phyloP scores from a whole-genome alignment of 345 rosid species.

The Aquilaria malaccensis region DNA sequence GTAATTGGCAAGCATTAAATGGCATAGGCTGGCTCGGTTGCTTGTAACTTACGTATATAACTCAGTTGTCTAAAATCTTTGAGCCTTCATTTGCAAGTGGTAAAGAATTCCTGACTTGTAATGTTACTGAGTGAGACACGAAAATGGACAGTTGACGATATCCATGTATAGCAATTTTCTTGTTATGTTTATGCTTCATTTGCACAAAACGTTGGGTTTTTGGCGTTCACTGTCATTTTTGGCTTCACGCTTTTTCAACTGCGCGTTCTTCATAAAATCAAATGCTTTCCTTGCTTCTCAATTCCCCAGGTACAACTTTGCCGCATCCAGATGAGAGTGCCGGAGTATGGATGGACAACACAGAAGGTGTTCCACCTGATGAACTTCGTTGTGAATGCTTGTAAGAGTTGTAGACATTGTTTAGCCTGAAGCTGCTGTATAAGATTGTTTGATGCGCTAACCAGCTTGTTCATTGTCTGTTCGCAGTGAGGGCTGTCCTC shows the following conservation, averaged over 20 bases:
- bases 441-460: slow-evolving; percentile 5
- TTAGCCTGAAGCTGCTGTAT: slow-evolving; percentile 3
- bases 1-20: too few species aligned
- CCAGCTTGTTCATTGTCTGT: not conserved
- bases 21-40: too few species aligned
- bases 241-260: not conserved
- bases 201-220: too few species aligned
- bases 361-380: slow-evolving; percentile 94
- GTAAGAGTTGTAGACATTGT: slow-evolving; percentile 25
- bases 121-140: too few species aligned
- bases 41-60: too few species aligned
- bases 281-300: not conserved
- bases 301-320: slow-evolving; percentile 56
- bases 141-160: too few species aligned
- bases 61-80: too few species aligned
- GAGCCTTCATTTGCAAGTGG: too few species aligned
- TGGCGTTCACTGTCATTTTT: not conserved
- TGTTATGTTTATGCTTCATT: too few species aligned
- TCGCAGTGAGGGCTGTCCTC: slow-evolving; percentile 45
- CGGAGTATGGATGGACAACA: slow-evolving; percentile 94
- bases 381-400: slow-evolving; percentile 86
- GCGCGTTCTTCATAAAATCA: not conserved
- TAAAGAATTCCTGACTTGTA: too few species aligned
- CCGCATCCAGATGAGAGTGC: slow-evolving; percentile 79
- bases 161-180: too few species aligned